A percentile compares a stretch with the other conserved stretches of the same genome.
Conservation (phyloP, 2,329 filamentous ascomycete species). For the Ceratocystiopsis brevicomis region DNA sequence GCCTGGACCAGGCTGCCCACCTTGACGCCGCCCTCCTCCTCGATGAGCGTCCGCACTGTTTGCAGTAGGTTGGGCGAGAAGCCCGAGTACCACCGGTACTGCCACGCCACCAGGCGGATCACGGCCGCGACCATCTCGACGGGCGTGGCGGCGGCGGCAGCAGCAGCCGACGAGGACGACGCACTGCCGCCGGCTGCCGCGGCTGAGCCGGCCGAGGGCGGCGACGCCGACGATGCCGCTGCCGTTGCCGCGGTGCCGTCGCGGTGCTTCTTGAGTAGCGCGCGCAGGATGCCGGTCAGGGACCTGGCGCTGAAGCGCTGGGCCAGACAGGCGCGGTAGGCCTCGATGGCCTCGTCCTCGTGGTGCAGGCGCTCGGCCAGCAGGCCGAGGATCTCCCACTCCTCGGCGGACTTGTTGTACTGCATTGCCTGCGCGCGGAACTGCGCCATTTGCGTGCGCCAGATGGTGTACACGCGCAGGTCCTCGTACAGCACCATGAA, state of each 20-base stretch:
- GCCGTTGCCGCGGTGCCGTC: background rate
- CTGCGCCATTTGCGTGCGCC: slow-evolving; percentile 94
- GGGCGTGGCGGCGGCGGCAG: slow-evolving; percentile 33
- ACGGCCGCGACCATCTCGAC: slow-evolving; percentile 67
- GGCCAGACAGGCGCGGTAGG: slow-evolving; percentile 71
- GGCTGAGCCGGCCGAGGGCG: no score
- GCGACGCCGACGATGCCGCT: no score
- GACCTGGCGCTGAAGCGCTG: slow-evolving; percentile 89
- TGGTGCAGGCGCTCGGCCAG: slow-evolving; percentile 87
- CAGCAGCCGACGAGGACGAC: no score
- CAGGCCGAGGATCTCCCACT: slow-evolving; percentile 94
- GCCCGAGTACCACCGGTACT: slow-evolving; percentile 98
- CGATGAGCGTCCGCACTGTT: slow-evolving; percentile 79
- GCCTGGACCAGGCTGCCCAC: slow-evolving; percentile 93
- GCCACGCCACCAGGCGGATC: slow-evolving; percentile 88
- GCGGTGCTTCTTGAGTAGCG: slow-evolving; percentile 39
- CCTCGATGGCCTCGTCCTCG: slow-evolving; percentile 76
- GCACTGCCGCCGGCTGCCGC: no score
- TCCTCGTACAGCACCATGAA: slow-evolving; percentile 99
- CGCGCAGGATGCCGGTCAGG: slow-evolving; percentile 62
- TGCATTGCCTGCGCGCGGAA: slow-evolving; percentile 83
- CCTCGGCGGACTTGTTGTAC: slow-evolving; percentile 90
- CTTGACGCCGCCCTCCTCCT: slow-evolving; percentile 94
- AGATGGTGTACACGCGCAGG: slow-evolving; percentile 94
- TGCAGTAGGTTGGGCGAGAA: slow-evolving; percentile 85